These are phyloP conservation scores for Russula ochroleuca DNA, from an alignment of 768 basidiomycete species.

Conservation along the genomic window DNA sequence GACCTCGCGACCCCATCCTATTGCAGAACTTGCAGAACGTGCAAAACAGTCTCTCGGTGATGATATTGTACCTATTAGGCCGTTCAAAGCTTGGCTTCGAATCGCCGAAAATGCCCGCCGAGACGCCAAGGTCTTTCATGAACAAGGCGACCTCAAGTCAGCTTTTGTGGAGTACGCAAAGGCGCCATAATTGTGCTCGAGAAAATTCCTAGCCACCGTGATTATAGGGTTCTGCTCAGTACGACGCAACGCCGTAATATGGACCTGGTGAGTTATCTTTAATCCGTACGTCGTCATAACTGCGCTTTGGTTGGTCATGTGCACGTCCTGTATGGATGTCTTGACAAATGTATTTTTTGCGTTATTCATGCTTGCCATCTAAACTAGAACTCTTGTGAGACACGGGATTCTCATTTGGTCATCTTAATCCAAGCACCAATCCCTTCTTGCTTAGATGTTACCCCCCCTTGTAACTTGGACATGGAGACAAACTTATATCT, in stretches of 20 bases:
- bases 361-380: too few relatives aligned
- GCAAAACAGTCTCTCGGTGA: conserved; percentile 51
- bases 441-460: too few relatives aligned
- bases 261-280: conserved; percentile 53
- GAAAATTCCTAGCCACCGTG: conserved; percentile 64
- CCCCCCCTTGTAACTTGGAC: too few relatives aligned
- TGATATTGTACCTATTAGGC: conserved; percentile 43
- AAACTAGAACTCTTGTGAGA: too few relatives aligned
- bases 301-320: conserved; percentile 3
- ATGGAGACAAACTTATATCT: too few relatives aligned
- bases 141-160: conserved; percentile 58
- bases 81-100: conserved; percentile 64
- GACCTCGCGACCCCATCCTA: conserved; percentile 42
- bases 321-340: not conserved
- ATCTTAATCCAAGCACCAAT: too few relatives aligned
- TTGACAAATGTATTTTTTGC: too few relatives aligned
- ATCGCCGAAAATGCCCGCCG: conserved; percentile 59
- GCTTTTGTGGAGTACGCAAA: conserved; percentile 69
- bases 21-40: conserved; percentile 59
- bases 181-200: conserved; percentile 73
- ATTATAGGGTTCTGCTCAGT: conserved; percentile 54
- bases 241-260: conserved; percentile 61
- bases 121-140: conserved; percentile 31
- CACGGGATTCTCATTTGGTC: too few relatives aligned
- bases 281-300: conserved; percentile 3